phyloP scores from a whole-genome alignment of 192 early-diverging fungal species.

The Coemansia sp. region DNA sequence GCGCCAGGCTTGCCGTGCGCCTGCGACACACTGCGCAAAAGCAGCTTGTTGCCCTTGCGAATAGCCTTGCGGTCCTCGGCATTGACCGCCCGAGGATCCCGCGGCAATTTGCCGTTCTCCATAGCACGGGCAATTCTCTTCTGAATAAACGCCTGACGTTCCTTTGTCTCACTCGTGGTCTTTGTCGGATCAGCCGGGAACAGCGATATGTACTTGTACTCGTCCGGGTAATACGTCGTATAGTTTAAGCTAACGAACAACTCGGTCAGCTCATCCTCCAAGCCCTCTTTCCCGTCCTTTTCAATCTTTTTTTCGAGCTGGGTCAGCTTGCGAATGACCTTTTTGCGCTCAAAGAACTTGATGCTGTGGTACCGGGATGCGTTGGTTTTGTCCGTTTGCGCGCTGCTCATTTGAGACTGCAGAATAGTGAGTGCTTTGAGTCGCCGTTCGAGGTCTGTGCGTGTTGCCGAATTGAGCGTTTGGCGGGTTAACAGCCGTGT shows the following conservation, averaged over 20 bases:
- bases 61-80: conserved; percentile 38
- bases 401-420: conserved; percentile 19
- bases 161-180: conserved; percentile 22
- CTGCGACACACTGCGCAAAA: conserved; percentile 33
- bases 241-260: conserved; percentile 41
- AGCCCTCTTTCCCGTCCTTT: background rate
- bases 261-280: conserved; percentile 4
- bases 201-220: conserved; percentile 49
- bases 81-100: conserved; percentile 23
- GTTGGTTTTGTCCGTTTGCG: conserved; percentile 27
- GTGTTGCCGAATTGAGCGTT: conserved; percentile 24
- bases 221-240: conserved; percentile 47
- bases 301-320: conserved; percentile 14
- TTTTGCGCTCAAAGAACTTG: conserved; percentile 52
- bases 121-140: conserved; percentile 25
- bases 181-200: conserved; percentile 35
- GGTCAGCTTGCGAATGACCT: conserved; percentile 31
- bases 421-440: conserved; percentile 28
- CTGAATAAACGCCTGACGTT: conserved; percentile 19
- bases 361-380: conserved; percentile 35
- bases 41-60: conserved; percentile 20
- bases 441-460: conserved; percentile 33
- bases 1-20: conserved; percentile 13
- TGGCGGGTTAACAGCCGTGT: conserved; percentile 23
- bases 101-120: conserved; percentile 28